Evolutionary conservation across 2,329 filamentous ascomycete genomes (phyloP), one percentile per base, ranked within the genome.

Genomic region (Pseudogymnoascus sp.): DNA sequence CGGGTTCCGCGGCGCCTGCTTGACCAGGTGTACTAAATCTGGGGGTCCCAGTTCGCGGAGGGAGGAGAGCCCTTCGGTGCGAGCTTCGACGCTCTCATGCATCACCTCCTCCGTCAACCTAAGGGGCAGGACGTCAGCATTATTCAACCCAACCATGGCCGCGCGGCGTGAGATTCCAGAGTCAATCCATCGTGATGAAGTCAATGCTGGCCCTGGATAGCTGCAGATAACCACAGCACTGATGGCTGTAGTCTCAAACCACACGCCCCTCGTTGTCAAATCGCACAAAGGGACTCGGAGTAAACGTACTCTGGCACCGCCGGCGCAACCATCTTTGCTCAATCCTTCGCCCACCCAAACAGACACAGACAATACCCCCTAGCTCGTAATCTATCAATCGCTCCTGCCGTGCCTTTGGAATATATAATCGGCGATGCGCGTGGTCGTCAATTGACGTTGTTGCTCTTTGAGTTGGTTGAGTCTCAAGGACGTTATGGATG

Each of bases 101-200:
- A 96, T 83, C 67, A 95, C 85, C 77, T 97, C 92, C 79, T 99
- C 95, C 71, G 93, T 93, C 72, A 99, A 88, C 78, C 95, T 97
- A 67, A 31, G 61, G 61, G 16, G 56, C 10, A n/a, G 13, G 19
- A 24, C 14, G 31, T 40, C 6, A 40, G 31, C 33, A 33, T 60
- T 6, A 13, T 13, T 37, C 56, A n/a, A n/a, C n/a, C 11, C 19
- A 37, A 1, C 24, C 37, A 29, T 26, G 37, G 19, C 37, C 37
- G 56, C 31, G 19, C 24, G 56, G 16, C 37, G 19, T 24, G 19
- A 16, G 33, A 4, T 37, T 37, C 29, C 13, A 2, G 10, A 4
- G n/a, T 24, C 14, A 38, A 35, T 24, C 19, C 33, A 60, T 38
- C 24, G 2, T 3, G 8, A 38, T 38, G 3, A 38, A n/a, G 1